A percentile compares a stretch with the other conserved stretches of the same genome.
Evolutionary conservation across 2,329 filamentous ascomycete genomes (phyloP).

Genomic region (Nigrospora sphaerica): DNA sequence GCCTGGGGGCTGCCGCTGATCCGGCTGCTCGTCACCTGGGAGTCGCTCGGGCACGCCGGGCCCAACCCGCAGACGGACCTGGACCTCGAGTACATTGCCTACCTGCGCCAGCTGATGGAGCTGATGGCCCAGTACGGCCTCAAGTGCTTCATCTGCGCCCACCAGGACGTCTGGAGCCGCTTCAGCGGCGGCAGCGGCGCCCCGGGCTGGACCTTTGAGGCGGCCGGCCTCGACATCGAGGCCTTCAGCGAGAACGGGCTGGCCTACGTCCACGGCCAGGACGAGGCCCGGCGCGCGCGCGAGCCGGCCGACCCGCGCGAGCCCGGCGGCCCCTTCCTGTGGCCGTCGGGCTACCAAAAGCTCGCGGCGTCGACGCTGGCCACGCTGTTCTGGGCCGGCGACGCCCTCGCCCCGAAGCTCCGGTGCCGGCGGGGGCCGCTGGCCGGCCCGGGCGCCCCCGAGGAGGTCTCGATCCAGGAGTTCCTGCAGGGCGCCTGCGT

Average conservation of each 20-base stretch:
- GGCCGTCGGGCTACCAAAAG: slow-evolving; percentile 30
- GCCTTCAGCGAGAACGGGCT: slow-evolving; percentile 22
- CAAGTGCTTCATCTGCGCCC: slow-evolving; percentile 33
- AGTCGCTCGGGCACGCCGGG: slow-evolving; percentile 27
- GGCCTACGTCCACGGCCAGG: slow-evolving; percentile 27
- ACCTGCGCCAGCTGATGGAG: slow-evolving; percentile 26
- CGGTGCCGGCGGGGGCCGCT: slow-evolving; percentile 6
- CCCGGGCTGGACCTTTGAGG: slow-evolving; percentile 33
- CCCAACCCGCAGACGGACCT: slow-evolving; percentile 23
- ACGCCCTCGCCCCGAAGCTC: slow-evolving; percentile 14
- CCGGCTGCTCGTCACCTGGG: slow-evolving; percentile 34
- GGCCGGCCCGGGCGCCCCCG: not conserved
- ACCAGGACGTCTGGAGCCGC: slow-evolving; percentile 35
- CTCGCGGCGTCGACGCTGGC: slow-evolving; percentile 25
- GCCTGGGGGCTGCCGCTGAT: slow-evolving; percentile 31
- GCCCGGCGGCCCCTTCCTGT: slow-evolving; percentile 27
- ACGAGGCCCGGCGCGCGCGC: slow-evolving; percentile 19
- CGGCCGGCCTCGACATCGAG: slow-evolving; percentile 29
- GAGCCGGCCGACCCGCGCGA: slow-evolving; percentile 20
- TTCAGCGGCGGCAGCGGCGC: slow-evolving; percentile 34
- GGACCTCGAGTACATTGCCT: slow-evolving; percentile 30
- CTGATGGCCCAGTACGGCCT: slow-evolving; percentile 30
- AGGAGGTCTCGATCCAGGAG: slow-evolving; percentile 16
- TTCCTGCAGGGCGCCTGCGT: slow-evolving; percentile 24
- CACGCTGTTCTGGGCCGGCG: slow-evolving; percentile 19